Conservation (phyloP, 257 asterid species). For the Handroanthus guayacan region DNA sequence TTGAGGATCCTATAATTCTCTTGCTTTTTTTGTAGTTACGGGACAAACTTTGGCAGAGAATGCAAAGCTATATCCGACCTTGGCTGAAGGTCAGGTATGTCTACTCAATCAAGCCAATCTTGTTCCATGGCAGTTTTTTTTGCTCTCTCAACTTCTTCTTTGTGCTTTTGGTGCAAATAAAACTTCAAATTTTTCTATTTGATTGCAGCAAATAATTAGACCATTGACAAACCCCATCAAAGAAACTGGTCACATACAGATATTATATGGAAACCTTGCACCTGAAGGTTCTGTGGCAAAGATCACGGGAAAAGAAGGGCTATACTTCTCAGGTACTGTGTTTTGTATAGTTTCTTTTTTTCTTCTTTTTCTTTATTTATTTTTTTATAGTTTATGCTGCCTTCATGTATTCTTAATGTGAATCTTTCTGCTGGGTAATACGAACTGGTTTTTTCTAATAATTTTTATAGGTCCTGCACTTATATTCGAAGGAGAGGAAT, state of each 20-base stretch:
- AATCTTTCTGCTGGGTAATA: conserved; percentile 8
- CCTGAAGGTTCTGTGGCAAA: conserved; percentile 99
- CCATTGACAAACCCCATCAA: conserved; percentile 90
- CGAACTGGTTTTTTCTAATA: neutral
- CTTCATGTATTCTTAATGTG: neutral
- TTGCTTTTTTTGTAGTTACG: conserved; percentile 58
- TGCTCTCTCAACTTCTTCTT: conserved; percentile 28
- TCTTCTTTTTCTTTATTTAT: neutral
- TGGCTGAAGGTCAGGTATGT: conserved; percentile 86
- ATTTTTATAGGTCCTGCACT: conserved; percentile 79
- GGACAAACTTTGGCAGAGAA: conserved; percentile 95
- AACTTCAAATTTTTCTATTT: conserved; percentile 30
- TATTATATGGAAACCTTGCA: conserved; percentile 91
- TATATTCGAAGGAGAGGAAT: conserved; percentile 96
- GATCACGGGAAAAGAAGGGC: conserved; percentile 97
- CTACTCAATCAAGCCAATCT: conserved; percentile 22
- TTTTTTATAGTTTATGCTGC: conserved; percentile 9
- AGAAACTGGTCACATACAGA: conserved; percentile 91
- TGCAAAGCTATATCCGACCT: conserved; percentile 78
- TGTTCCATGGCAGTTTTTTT: conserved; percentile 24
- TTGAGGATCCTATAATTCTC: conserved; percentile 14
- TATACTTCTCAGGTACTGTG: conserved; percentile 79
- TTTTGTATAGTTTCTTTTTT: neutral
- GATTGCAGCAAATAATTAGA: conserved; percentile 86
- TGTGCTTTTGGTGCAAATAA: conserved; percentile 23